phyloP scores from a whole-genome alignment of 2,329 filamentous ascomycete genomes.

The Arthroderma uncinatum region DNA sequence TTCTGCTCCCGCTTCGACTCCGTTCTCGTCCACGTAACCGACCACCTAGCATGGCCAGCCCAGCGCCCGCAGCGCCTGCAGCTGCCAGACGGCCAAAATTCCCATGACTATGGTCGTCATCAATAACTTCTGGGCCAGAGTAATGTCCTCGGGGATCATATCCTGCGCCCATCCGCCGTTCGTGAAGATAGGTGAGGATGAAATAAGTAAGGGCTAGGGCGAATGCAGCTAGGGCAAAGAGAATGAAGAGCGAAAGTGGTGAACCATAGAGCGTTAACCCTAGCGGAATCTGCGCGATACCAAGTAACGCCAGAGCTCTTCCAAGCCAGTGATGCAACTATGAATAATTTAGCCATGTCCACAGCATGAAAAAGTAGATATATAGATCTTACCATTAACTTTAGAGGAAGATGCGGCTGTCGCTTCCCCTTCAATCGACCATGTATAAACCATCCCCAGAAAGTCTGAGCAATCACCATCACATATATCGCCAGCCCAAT shows the following conservation, averaged over 20 bases:
- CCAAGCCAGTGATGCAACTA: constrained; percentile 85
- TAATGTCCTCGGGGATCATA: constrained; percentile 48
- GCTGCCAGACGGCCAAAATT: constrained; percentile 39
- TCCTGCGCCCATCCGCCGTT: constrained; percentile 43
- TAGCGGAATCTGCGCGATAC: constrained; percentile 75
- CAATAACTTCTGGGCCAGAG: constrained; percentile 37
- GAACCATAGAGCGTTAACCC: constrained; percentile 89
- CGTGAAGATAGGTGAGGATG: constrained; percentile 61
- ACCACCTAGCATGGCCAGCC: constrained; percentile 42
- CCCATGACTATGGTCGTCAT: constrained; percentile 15
- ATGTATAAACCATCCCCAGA: constrained; percentile 50
- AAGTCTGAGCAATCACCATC: constrained; percentile 46
- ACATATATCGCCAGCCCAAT: constrained; percentile 55
- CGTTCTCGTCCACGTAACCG: constrained; percentile 27
- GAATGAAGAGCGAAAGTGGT: constrained; percentile 69
- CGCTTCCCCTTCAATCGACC: constrained; percentile 43
- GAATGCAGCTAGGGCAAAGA: constrained; percentile 70
- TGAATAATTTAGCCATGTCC: constrained; percentile 19
- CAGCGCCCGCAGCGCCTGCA: constrained; percentile 48
- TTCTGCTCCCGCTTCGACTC: constrained; percentile 28
- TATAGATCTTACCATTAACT: constrained; percentile 41
- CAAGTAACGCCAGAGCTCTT: constrained; percentile 63
- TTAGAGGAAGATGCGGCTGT: constrained; percentile 45
- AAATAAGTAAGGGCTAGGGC: constrained; percentile 67
- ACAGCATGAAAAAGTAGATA: constrained; percentile 7